phyloP scores from a whole-genome alignment of 176 grass and related monocot species.

The Themeda triandra region DNA sequence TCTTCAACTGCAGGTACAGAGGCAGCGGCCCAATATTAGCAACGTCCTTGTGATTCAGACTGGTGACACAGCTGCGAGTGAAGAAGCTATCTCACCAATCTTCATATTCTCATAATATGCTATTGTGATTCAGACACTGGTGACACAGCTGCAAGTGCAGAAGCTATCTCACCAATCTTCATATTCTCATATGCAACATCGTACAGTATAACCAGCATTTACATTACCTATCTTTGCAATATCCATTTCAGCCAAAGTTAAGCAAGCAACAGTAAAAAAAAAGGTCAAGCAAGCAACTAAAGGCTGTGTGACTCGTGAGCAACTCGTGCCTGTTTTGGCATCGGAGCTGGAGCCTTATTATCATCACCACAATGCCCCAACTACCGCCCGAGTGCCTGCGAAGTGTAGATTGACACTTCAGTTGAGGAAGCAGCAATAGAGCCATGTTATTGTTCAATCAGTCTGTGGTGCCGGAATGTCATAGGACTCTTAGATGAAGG shows the following conservation, averaged over 20 bases:
- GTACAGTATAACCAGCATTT: neutral
- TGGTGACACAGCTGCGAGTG: neutral
- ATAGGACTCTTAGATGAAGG: slow-evolving; percentile 70
- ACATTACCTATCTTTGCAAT: neutral
- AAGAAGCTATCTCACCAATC: neutral
- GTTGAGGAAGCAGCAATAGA: neutral
- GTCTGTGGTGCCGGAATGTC: neutral
- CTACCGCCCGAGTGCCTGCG: neutral
- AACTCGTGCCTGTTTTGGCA: neutral
- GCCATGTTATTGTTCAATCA: slow-evolving; percentile 17
- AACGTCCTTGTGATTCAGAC: neutral
- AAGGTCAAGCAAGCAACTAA: neutral
- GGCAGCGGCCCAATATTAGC: neutral
- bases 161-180: neutral
- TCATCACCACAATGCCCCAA: neutral
- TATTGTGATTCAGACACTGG: neutral
- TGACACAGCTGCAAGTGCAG: neutral
- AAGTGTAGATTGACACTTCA: neutral
- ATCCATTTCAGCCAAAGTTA: neutral
- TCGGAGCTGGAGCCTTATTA: neutral
- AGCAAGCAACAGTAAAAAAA: neutral
- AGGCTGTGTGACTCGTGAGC: slow-evolving; percentile 10
- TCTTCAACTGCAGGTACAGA: neutral
- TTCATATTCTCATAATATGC: neutral
- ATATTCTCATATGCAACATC: neutral